phyloP scores from a whole-genome alignment of 257 asterid genomes.

The Plantago ovata region DNA sequence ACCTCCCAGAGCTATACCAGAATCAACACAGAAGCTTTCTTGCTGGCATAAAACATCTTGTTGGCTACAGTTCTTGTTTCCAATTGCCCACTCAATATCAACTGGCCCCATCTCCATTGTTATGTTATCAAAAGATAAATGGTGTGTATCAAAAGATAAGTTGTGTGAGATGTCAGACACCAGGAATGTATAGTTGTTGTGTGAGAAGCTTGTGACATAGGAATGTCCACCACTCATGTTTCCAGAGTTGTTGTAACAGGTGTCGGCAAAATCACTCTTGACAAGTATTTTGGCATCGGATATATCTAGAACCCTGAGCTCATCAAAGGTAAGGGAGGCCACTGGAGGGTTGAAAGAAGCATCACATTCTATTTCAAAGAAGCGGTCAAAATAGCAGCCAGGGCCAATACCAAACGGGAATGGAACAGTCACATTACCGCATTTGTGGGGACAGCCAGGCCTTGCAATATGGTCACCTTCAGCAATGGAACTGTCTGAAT shows the following conservation, averaged over 20 bases:
- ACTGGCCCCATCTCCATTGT: conserved; percentile 19
- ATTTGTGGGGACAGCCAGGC: conserved; percentile 35
- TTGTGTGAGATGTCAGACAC: conserved; percentile 19
- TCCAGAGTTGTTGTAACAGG: no score
- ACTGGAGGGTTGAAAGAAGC: conserved; percentile 26
- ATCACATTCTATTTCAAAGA: conserved; percentile 40
- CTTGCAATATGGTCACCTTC: conserved; percentile 19
- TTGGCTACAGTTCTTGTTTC: conserved; percentile 18
- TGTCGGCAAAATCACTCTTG: no score
- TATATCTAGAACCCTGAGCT: no score
- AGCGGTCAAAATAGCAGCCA: conserved; percentile 27
- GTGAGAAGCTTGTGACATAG: background rate
- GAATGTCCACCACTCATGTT: no score
- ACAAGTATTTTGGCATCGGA: no score
- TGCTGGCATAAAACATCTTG: conserved; percentile 17
- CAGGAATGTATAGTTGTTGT: conserved; percentile 19
- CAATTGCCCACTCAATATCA: conserved; percentile 36
- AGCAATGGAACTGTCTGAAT: background rate
- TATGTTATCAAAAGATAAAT: background rate
- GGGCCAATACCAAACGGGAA: conserved; percentile 45
- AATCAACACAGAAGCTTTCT: conserved; percentile 31
- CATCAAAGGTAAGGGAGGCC: conserved; percentile 2
- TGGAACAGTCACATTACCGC: conserved; percentile 45
- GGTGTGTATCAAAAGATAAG: background rate
- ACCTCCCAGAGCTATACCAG: conserved; percentile 27